Percentiles rank a stretch among this genome's conserved stretches.
Conservation (phyloP, 805 yeast genomes). For the Diddensiella transvaalensis region DNA sequence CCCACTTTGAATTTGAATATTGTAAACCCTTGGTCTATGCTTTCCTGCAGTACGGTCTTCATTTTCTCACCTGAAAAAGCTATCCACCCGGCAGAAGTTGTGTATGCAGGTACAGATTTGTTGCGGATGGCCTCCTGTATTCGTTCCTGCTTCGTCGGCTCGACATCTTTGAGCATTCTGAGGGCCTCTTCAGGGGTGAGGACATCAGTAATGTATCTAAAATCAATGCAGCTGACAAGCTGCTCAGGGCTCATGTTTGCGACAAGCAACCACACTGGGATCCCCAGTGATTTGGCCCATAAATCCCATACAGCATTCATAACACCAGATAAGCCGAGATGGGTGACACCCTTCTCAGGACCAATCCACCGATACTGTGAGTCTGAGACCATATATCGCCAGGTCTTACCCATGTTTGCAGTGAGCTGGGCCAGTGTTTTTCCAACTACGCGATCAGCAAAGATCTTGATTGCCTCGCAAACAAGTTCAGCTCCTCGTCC, state of each 20-base stretch:
- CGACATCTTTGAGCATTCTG: slow-evolving; percentile 30
- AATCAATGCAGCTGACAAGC: slow-evolving; percentile 40
- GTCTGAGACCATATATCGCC: slow-evolving; percentile 40
- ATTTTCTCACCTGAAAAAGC: slow-evolving; percentile 40
- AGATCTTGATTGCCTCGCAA: slow-evolving; percentile 34
- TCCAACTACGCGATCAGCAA: slow-evolving; percentile 37
- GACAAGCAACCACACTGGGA: slow-evolving; percentile 41
- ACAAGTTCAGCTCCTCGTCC: slow-evolving; percentile 39
- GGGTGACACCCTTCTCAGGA: slow-evolving; percentile 41
- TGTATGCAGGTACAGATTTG: slow-evolving; percentile 40
- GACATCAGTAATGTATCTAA: slow-evolving; percentile 39
- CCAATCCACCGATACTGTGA: slow-evolving; percentile 43
- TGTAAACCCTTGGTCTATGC: slow-evolving; percentile 37
- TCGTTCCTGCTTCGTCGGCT: slow-evolving; percentile 32
- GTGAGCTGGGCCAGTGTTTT: slow-evolving; percentile 32
- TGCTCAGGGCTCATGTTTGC: slow-evolving; percentile 41
- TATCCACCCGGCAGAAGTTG: slow-evolving; percentile 44
- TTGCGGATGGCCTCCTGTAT: slow-evolving; percentile 33
- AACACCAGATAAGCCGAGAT: slow-evolving; percentile 40
- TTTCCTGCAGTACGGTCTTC: slow-evolving; percentile 33
- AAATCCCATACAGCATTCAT: slow-evolving; percentile 42
- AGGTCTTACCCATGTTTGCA: slow-evolving; percentile 38
- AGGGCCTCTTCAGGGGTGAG: slow-evolving; percentile 40
- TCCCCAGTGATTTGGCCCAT: slow-evolving; percentile 37
- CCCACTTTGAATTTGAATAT: slow-evolving; percentile 42